Percentiles rank a stretch among this genome's conserved stretches.
Evolutionary conservation across 768 basidiomycete species (phyloP).

Genomic region (Rhodosporidiobolus sp.): DNA sequence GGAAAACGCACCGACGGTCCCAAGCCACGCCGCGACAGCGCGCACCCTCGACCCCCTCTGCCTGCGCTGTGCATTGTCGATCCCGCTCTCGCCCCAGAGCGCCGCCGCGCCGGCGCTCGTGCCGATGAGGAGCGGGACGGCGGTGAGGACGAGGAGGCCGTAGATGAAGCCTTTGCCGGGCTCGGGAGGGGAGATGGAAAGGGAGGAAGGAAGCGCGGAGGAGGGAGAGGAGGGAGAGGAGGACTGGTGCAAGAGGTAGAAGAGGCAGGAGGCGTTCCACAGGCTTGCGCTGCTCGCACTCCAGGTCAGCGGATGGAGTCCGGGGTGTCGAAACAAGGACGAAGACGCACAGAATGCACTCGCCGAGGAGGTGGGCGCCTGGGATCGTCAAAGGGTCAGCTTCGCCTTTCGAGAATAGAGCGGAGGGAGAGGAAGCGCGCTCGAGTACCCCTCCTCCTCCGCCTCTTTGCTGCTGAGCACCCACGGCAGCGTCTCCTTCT

Average conservation of each 20-base stretch:
- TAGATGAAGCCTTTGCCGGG: background rate
- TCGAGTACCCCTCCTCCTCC: background rate
- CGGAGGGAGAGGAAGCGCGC: background rate
- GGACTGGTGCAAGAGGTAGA: background rate
- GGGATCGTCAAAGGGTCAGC: background rate
- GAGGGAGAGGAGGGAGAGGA: background rate
- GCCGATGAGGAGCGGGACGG: background rate
- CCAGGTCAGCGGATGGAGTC: background rate
- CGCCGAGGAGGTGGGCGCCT: background rate
- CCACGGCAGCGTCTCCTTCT: background rate
- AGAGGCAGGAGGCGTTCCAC: conserved; percentile 7
- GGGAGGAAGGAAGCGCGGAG: background rate
- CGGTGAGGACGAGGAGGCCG: background rate
- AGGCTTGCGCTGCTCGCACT: background rate
- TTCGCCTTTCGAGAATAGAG: background rate
- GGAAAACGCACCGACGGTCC: background rate
- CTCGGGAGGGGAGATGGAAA: background rate
- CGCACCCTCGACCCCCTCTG: background rate
- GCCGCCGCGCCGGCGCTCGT: background rate
- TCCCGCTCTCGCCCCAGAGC: background rate
- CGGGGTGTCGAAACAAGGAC: too few species aligned
- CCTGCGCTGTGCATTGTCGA: background rate
- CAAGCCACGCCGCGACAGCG: background rate
- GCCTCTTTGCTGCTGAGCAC: background rate
- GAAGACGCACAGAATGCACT: background rate